Conservation (phyloP, 2,329 filamentous ascomycete genomes). For the Leptographium galeiforme region DNA sequence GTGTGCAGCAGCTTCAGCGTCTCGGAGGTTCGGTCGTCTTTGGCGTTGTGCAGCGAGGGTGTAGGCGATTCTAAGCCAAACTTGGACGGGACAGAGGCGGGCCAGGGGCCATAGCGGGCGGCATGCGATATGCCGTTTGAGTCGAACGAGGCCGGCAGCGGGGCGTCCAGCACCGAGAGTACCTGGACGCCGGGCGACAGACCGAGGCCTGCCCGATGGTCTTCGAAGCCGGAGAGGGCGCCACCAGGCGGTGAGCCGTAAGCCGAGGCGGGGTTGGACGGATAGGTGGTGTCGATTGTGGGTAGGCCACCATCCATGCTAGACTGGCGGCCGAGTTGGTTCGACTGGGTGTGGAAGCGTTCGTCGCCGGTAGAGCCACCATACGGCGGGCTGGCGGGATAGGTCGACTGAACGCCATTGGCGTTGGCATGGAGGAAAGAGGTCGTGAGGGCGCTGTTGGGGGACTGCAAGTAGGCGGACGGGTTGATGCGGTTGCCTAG, state of each 20-base stretch:
- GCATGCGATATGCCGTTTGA: constrained; percentile 90
- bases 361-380: constrained; percentile 24
- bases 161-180: constrained; percentile 85
- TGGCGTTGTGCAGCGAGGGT: constrained; percentile 52
- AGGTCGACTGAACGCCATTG: constrained; percentile 9
- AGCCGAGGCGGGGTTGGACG: constrained; percentile 40
- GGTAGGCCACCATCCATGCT: constrained; percentile 43
- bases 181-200: constrained; percentile 63
- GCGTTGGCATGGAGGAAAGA: constrained; percentile 37
- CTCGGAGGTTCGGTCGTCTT: constrained; percentile 47
- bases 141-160: constrained; percentile 87
- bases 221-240: constrained; percentile 22
- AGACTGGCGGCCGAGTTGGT: constrained; percentile 32
- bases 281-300: constrained; percentile 44
- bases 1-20: constrained; percentile 51
- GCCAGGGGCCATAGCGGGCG: constrained; percentile 78
- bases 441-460: constrained; percentile 57
- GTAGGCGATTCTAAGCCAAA: constrained; percentile 83
- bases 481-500: constrained; percentile 57
- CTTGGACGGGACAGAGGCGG: constrained; percentile 81
- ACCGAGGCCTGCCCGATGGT: constrained; percentile 53
- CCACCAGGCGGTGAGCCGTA: constrained; percentile 62
- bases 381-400: not conserved
- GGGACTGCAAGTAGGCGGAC: constrained; percentile 49
- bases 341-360: constrained; percentile 14